Conservation (phyloP, 768 basidiomycete species). For the Lentinula detonsa region DNA sequence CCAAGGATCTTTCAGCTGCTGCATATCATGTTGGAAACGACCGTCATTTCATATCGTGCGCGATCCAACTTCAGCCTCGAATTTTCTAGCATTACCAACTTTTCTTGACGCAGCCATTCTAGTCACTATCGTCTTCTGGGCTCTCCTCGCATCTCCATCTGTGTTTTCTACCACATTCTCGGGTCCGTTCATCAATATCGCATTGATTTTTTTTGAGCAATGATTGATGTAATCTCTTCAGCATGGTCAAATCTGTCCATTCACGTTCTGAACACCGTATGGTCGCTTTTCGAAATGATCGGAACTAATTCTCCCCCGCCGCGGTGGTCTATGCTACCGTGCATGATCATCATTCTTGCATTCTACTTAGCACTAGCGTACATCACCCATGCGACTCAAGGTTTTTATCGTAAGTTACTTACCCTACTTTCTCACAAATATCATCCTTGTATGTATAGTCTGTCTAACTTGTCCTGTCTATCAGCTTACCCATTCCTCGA, state of each 20-base stretch:
- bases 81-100: neutral
- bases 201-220: neutral
- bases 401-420: slow-evolving; percentile 52
- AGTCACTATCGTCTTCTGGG: slow-evolving; percentile 62
- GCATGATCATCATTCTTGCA: slow-evolving; percentile 42
- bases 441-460: neutral
- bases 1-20: slow-evolving; percentile 45
- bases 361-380: slow-evolving; percentile 65
- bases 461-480: neutral
- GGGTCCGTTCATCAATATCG: slow-evolving; percentile 23
- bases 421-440: neutral
- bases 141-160: slow-evolving; percentile 34
- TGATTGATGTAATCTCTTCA: slow-evolving; percentile 14
- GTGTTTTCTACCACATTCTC: slow-evolving; percentile 34
- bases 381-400: slow-evolving; percentile 53
- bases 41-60: slow-evolving; percentile 54
- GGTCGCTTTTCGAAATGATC: slow-evolving; percentile 53
- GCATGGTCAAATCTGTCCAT: slow-evolving; percentile 56
- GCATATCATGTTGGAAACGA: slow-evolving; percentile 48
- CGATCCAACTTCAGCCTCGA: slow-evolving; percentile 8
- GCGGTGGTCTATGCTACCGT: slow-evolving; percentile 45
- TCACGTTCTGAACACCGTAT: slow-evolving; percentile 53
- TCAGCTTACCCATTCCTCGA: slow-evolving; percentile 62
- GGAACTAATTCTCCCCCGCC: slow-evolving; percentile 45
- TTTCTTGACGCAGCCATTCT: slow-evolving; percentile 41